Percentiles rank a stretch among this genome's conserved stretches.
These are phyloP conservation scores for Fusarium foetens DNA, from an alignment of 2,329 filamentous ascomycete species.

Conservation along the genomic window DNA sequence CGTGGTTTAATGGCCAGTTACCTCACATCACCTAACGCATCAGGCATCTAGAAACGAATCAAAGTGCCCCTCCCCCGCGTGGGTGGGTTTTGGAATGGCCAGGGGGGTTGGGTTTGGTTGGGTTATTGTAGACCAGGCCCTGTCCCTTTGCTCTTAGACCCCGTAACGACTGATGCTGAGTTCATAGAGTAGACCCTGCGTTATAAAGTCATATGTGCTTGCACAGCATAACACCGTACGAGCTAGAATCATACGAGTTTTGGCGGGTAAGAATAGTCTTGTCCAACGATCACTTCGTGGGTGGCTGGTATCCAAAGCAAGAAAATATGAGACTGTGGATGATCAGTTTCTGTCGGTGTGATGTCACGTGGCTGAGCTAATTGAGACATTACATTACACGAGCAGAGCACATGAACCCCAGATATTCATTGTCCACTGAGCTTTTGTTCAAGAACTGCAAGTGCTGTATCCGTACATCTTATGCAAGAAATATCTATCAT, in stretches of 20 bases:
- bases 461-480: not conserved
- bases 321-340: conserved; percentile 18
- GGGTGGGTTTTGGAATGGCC: conserved; percentile 34
- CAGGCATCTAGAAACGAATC: conserved; percentile 40
- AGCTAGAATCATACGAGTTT: conserved; percentile 36
- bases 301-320: conserved; percentile 32
- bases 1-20: conserved; percentile 37
- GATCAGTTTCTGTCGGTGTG: conserved; percentile 43
- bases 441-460: not conserved
- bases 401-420: not conserved
- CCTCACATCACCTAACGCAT: conserved; percentile 41
- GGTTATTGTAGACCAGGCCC: not conserved
- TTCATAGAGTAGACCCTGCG: conserved; percentile 29
- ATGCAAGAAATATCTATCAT: conserved; percentile 11
- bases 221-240: conserved; percentile 26
- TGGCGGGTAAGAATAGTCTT: conserved; percentile 24
- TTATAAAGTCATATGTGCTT: conserved; percentile 1
- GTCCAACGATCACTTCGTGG: conserved; percentile 21
- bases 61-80: conserved; percentile 44
- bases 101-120: conserved; percentile 9
- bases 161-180: conserved; percentile 26
- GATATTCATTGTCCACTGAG: not conserved
- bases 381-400: conserved; percentile 7
- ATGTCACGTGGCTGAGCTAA: conserved; percentile 42
- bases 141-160: not conserved